Percentiles rank a stretch among this genome's conserved stretches.
phyloP scores from a whole-genome alignment of 495 filamentous ascomycete genomes.

The Hypoxylon lenormandii region DNA sequence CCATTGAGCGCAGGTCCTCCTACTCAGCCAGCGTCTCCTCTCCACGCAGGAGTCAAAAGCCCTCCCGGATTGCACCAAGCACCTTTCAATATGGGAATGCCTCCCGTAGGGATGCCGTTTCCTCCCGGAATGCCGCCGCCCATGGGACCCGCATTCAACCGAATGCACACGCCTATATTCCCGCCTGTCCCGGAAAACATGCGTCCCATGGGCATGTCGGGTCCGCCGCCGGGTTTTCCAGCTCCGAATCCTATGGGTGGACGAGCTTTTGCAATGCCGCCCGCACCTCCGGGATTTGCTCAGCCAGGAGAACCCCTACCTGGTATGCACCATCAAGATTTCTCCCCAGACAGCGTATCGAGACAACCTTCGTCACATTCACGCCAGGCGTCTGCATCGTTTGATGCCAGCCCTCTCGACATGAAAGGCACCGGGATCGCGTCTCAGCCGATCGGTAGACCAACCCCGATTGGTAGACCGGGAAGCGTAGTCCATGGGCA shows the following conservation, averaged over 20 bases:
- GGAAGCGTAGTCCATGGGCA: constrained; percentile 72
- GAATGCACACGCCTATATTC: constrained; percentile 69
- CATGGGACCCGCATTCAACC: constrained; percentile 58
- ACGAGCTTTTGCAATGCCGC: constrained; percentile 72
- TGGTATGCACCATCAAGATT: constrained; percentile 50
- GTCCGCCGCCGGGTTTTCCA: constrained; percentile 58
- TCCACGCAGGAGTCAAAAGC: constrained; percentile 55
- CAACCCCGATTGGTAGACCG: constrained; percentile 88
- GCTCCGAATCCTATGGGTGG: constrained; percentile 72
- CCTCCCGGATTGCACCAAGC: constrained; percentile 61
- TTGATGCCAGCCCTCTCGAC: constrained; percentile 55
- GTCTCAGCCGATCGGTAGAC: constrained; percentile 77
- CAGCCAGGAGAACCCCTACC: constrained; percentile 61
- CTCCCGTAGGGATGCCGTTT: constrained; percentile 61
- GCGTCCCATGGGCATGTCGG: constrained; percentile 69
- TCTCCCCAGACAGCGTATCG: constrained; percentile 52
- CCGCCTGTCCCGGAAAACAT: constrained; percentile 64
- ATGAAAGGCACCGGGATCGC: constrained; percentile 6
- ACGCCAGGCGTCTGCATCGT: constrained; percentile 61
- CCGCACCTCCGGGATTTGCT: constrained; percentile 68
- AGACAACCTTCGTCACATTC: constrained; percentile 56
- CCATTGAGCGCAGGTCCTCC: constrained; percentile 35
- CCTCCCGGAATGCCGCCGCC: constrained; percentile 68
- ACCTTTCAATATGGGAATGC: constrained; percentile 53
- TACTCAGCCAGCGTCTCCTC: constrained; percentile 55